Base-by-base conservation (phyloP, 2,329 filamentous ascomycete genomes). In the Ophiocordyceps camponoti-floridani region DNA sequence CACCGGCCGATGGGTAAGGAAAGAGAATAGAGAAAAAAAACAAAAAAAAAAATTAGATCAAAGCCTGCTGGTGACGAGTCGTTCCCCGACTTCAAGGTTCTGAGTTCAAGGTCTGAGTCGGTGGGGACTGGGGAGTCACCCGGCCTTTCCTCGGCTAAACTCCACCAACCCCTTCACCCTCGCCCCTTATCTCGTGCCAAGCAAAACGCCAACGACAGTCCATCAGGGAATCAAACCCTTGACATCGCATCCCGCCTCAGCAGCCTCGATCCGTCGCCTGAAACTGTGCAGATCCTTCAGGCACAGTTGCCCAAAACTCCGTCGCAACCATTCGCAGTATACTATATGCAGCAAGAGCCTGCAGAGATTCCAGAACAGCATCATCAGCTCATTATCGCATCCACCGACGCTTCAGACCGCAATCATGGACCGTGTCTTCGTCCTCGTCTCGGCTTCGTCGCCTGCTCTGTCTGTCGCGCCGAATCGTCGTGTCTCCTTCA, bases 321-420 rank as follows among this genome's bases (percentile, higher is more conserved):
- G n/a, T 18, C 37, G 53, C 55, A 56, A 54, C 53, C 50, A 53
- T 56, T 53, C 54, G 51, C 56, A 60, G 59, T 58, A 59, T 68
- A 62, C 75, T 79, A 72, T 76, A 80, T 80, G 76, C 76, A 78
- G 67, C 67, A 65, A 71, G 72, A 70, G 68, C 65, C 65, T 51
- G 56, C 56, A 54, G 64, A 68, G 58, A 63, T 56, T 68, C 62
- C 64, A 61, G 58, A 64, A 62, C 57, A 57, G 52, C 56, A 55
- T 55, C 58, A 55, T 51, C 62, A 62, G 49, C 54, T 60, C 52
- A 61, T 52, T 59, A 56, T 54, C 52, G 50, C 62, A 48, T 51
- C 57, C 46, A 52, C 55, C 47, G 47, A 59, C 43, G 45, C 51
- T 51, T 61, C 73, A 79, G 69, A 59, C 56, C 58, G 58, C 58